Evolutionary conservation across 2,329 filamentous ascomycete genomes (phyloP).

Genomic region (Tolypocladium capitatum): DNA sequence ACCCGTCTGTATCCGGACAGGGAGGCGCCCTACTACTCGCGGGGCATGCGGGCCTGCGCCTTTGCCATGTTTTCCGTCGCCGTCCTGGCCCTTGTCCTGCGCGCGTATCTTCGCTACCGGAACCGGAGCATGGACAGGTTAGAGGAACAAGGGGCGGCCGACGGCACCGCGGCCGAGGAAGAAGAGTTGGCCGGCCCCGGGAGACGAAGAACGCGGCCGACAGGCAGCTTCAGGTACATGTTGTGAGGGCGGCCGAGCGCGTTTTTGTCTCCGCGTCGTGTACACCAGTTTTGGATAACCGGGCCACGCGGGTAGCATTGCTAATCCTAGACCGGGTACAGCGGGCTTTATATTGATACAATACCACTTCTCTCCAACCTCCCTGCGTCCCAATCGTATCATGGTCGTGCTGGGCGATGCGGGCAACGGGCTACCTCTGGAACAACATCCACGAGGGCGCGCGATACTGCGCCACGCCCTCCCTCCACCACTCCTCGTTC

Average conservation of each 20-base stretch:
- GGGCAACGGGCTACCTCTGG: slow-evolving; percentile 3
- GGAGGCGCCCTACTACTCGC: slow-evolving; percentile 48
- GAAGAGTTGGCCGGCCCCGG: slow-evolving; percentile 24
- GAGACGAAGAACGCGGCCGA: slow-evolving; percentile 8
- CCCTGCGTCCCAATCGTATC: background rate
- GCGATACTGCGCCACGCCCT: slow-evolving; percentile 18
- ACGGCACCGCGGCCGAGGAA: slow-evolving; percentile 19
- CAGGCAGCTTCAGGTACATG: slow-evolving; percentile 31
- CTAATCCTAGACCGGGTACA: background rate
- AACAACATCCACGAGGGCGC: slow-evolving; percentile 20
- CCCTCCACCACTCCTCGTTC: slow-evolving; percentile 22
- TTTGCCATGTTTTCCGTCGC: slow-evolving; percentile 50
- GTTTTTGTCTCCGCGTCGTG: no score
- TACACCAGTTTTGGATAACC: background rate
- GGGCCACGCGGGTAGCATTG: background rate
- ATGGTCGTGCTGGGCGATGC: background rate
- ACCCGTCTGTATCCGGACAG: slow-evolving; percentile 49
- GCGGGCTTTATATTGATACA: background rate
- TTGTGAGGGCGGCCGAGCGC: slow-evolving; percentile 16
- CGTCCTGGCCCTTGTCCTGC: slow-evolving; percentile 37
- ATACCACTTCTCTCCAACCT: background rate
- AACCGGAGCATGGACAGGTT: slow-evolving; percentile 33
- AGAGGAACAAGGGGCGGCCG: slow-evolving; percentile 12
- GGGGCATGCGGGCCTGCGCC: slow-evolving; percentile 50
- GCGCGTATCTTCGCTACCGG: slow-evolving; percentile 35